Percentiles rank a stretch among this genome's conserved stretches.
These are phyloP conservation scores for Pisolithus thermaeus DNA, from an alignment of 1,284 basidiomycete genomes.

Conservation along the genomic window DNA sequence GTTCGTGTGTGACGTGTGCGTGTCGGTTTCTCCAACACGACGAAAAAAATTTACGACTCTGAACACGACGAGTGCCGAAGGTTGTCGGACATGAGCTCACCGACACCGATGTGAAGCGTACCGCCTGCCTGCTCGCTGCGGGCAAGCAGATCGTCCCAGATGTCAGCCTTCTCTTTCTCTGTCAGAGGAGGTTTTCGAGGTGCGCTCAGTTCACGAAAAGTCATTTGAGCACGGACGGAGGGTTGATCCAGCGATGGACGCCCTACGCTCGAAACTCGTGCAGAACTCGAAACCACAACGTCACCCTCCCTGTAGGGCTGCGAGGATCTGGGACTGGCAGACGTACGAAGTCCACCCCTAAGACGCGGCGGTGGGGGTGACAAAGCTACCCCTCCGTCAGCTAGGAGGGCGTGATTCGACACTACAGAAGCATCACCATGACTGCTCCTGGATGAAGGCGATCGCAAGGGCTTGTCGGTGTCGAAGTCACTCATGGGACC, in stretches of 20 bases:
- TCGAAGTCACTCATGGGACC: slow-evolving; percentile 6
- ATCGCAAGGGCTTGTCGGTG: slow-evolving; percentile 7
- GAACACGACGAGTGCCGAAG: slow-evolving; percentile 33
- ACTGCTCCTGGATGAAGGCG: slow-evolving; percentile 6
- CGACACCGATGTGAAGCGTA: slow-evolving; percentile 50
- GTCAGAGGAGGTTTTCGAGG: slow-evolving; percentile 37
- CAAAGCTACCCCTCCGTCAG: slow-evolving; percentile 21
- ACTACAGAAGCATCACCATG: slow-evolving; percentile 12
- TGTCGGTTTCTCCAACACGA: too few species aligned
- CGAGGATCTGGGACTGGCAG: slow-evolving; percentile 1
- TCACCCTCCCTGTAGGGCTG: slow-evolving; percentile 5
- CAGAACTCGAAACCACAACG: slow-evolving; percentile 8
- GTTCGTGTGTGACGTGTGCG: too few species aligned
- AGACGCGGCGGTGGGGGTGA: slow-evolving; percentile 22
- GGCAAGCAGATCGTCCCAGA: slow-evolving; percentile 63
- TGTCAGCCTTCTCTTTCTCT: slow-evolving; percentile 62
- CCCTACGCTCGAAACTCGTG: slow-evolving; percentile 9
- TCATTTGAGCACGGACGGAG: slow-evolving; percentile 29
- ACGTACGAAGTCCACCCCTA: slow-evolving; percentile 7
- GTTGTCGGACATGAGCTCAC: slow-evolving; percentile 40
- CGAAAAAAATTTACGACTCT: slow-evolving; percentile 7
- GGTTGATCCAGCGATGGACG: slow-evolving; percentile 7
- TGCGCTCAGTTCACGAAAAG: slow-evolving; percentile 44
- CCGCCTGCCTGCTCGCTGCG: slow-evolving; percentile 62
- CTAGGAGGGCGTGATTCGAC: slow-evolving; percentile 4